These are phyloP conservation scores for Hansenula anomala DNA, from an alignment of 1,139 yeast species.

Conservation along the genomic window DNA sequence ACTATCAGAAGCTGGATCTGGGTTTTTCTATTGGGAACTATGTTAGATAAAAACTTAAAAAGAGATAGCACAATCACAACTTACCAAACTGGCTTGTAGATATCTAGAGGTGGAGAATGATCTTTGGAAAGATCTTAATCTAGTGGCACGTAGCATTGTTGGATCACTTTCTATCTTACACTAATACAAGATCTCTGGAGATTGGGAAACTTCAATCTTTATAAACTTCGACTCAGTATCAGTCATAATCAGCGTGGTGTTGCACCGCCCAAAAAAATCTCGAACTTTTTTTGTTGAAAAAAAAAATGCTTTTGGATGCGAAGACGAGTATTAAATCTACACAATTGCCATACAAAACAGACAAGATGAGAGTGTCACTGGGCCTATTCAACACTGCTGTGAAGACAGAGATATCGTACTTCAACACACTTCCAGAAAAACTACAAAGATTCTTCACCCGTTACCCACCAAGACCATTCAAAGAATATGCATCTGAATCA, in stretches of 20 bases:
- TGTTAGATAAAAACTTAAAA: too few relatives aligned
- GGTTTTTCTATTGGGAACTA: conserved; percentile 2
- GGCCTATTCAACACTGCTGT: conserved; percentile 18
- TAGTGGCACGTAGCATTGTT: conserved; percentile 2
- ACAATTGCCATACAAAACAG: too few relatives aligned
- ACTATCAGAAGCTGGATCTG: conserved; percentile 13
- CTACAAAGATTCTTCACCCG: conserved; percentile 73
- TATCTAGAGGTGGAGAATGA: conserved; percentile 7
- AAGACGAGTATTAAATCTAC: too few relatives aligned
- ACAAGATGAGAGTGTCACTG: conserved; percentile 20
- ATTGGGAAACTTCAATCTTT: too few relatives aligned
- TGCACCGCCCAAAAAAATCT: not conserved
- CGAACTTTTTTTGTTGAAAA: not conserved
- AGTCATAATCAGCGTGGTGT: not conserved
- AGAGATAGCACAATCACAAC: too few relatives aligned
- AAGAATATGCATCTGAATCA: conserved; percentile 59
- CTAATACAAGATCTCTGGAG: too few relatives aligned
- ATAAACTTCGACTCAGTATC: too few relatives aligned
- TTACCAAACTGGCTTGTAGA: conserved; percentile 1
- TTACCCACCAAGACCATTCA: conserved; percentile 85
- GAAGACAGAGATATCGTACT: conserved; percentile 30
- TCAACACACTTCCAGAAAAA: conserved; percentile 62
- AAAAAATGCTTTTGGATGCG: too few relatives aligned
- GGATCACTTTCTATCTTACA: too few relatives aligned
- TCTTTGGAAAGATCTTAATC: conserved; percentile 6